phyloP scores from a whole-genome alignment of 345 rosid genomes.

The Eucalyptus guilfoylei region DNA sequence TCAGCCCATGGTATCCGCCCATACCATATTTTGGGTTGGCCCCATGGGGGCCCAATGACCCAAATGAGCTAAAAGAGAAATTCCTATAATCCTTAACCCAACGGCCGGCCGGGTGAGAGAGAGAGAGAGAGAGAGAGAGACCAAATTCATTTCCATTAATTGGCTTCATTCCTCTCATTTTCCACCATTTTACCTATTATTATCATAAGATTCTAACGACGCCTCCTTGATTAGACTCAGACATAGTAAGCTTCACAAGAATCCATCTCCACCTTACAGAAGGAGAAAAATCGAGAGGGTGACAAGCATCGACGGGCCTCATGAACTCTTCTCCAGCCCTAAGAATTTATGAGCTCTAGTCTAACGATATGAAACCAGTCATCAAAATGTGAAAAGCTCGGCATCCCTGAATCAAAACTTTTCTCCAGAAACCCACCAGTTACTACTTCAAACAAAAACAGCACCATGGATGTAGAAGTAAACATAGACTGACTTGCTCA shows the following conservation, averaged over 20 bases:
- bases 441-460: not conserved
- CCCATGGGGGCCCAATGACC: not conserved
- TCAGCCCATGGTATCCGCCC: not conserved
- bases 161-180: not conserved
- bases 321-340: not conserved
- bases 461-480: not conserved
- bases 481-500: not conserved
- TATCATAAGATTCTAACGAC: not conserved
- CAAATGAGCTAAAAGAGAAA: not conserved
- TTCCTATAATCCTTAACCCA: not conserved
- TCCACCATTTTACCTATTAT: not conserved
- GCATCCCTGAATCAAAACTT: not conserved
- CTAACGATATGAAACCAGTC: not conserved
- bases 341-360: not conserved
- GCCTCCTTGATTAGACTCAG: not conserved
- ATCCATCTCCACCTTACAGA: not conserved
- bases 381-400: not conserved
- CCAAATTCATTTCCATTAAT: not conserved
- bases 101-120: not conserved
- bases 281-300: too few species aligned
- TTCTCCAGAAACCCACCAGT: not conserved
- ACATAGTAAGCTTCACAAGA: not conserved
- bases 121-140: not conserved
- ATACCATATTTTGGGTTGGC: not conserved
- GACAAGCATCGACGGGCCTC: not conserved